These are phyloP conservation scores for Elongisporangium senticosum DNA, from an alignment of 352 stramenopile species.

Conservation along the genomic window DNA sequence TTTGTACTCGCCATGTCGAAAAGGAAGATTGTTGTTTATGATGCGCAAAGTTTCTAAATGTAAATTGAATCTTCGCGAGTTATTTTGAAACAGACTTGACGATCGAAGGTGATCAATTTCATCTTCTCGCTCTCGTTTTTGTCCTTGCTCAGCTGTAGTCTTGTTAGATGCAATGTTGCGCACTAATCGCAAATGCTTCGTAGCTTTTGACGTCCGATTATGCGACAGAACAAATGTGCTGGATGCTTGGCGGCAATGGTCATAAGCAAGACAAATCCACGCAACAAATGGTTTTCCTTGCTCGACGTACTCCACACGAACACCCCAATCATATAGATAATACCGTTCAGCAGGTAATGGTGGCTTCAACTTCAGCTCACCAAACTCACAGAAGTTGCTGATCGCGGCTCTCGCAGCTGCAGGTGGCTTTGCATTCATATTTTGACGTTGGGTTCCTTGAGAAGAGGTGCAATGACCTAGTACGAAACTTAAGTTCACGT, in stretches of 20 bases:
- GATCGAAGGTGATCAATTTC: constrained; percentile 4
- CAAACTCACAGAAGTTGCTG: no score
- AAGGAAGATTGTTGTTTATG: constrained; percentile 7
- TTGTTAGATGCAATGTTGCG: not conserved
- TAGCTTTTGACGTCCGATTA: not conserved
- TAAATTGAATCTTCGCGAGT: not conserved
- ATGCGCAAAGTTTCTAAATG: constrained; percentile 5
- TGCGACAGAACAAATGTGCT: not conserved
- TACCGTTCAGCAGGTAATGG: not conserved
- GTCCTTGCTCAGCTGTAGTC: not conserved
- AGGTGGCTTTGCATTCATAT: no score
- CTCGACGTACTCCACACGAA: constrained; percentile 1
- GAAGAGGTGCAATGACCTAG: no score
- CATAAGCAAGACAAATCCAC: constrained; percentile 1
- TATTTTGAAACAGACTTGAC: constrained; percentile 5
- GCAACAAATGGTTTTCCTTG: not conserved
- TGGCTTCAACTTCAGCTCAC: no score
- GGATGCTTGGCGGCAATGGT: not conserved
- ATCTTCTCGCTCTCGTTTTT: constrained; percentile 1
- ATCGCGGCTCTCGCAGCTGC: no score
- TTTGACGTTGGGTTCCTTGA: no score
- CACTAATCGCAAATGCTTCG: constrained; percentile 2
- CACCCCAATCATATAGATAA: constrained; percentile 1
- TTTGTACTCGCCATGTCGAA: constrained; percentile 5
- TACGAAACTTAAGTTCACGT: no score